phyloP scores from a whole-genome alignment of 208 protist species.

The Vickermania spadyakhi region DNA sequence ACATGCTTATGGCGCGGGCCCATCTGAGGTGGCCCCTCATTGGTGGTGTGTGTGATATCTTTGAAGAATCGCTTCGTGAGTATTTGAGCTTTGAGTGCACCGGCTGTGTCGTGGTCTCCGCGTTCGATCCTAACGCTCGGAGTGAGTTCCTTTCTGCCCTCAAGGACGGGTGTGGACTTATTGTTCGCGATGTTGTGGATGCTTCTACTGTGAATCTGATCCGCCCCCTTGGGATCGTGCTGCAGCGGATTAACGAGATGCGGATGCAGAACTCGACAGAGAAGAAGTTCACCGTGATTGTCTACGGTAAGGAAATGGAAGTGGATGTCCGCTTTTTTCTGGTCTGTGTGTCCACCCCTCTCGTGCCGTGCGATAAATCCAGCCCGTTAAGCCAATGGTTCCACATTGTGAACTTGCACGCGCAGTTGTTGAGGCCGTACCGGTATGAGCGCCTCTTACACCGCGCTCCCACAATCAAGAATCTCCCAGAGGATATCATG shows the following conservation, averaged over 20 bases:
- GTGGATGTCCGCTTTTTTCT: conserved; percentile 50
- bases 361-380: conserved; percentile 7
- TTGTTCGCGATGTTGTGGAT: conserved; percentile 53
- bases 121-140: conserved; percentile 18
- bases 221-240: conserved; percentile 16
- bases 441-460: conserved; percentile 7
- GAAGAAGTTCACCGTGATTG: not conserved
- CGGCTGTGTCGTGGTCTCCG: conserved; percentile 44
- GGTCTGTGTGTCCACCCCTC: conserved; percentile 30
- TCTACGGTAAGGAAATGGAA: conserved; percentile 31
- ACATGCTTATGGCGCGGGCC: conserved; percentile 16
- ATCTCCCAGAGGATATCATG: conserved; percentile 20
- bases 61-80: conserved; percentile 33
- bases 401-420: conserved; percentile 23
- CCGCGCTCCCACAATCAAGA: conserved; percentile 6
- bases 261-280: conserved; percentile 1
- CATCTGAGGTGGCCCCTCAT: conserved; percentile 52
- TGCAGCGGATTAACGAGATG: conserved; percentile 10
- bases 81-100: conserved; percentile 33
- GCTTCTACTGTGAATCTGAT: conserved; percentile 15
- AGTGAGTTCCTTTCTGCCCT: conserved; percentile 39
- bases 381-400: conserved; percentile 3
- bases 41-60: conserved; percentile 32
- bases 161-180: conserved; percentile 41
- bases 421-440: not conserved